Conservation (phyloP, 1,284 basidiomycete genomes). For the Pholiota adiposa region DNA sequence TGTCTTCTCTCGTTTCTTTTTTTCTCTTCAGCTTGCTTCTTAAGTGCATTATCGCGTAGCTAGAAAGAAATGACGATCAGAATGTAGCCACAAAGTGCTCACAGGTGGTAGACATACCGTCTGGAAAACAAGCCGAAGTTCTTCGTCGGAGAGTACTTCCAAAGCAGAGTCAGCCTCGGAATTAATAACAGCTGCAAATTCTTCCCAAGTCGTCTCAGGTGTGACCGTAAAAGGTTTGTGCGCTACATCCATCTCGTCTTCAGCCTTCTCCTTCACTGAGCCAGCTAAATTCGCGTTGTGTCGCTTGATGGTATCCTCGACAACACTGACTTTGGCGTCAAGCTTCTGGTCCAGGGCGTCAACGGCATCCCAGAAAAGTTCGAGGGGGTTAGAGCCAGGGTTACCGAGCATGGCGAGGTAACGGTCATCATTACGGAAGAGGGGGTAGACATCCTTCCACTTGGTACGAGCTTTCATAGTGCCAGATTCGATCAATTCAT, state of each 20-base stretch:
- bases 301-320: slow-evolving; percentile 63
- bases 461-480: slow-evolving; percentile 83
- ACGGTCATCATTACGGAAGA: slow-evolving; percentile 78
- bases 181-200: slow-evolving; percentile 64
- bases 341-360: slow-evolving; percentile 87
- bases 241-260: slow-evolving; percentile 35
- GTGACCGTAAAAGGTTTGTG: slow-evolving; percentile 53
- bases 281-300: slow-evolving; percentile 41
- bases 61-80: slow-evolving; percentile 32
- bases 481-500: slow-evolving; percentile 67
- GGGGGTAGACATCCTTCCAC: slow-evolving; percentile 89
- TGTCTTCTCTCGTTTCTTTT: slow-evolving; percentile 82
- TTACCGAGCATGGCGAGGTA: slow-evolving; percentile 88
- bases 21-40: slow-evolving; percentile 80
- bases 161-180: slow-evolving; percentile 52
- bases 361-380: slow-evolving; percentile 94
- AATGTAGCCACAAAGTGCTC: background rate
- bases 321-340: slow-evolving; percentile 71
- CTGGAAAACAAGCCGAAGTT: slow-evolving; percentile 64
- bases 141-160: slow-evolving; percentile 52
- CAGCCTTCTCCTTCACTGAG: slow-evolving; percentile 31
- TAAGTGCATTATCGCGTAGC: slow-evolving; percentile 74
- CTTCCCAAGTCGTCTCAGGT: slow-evolving; percentile 62
- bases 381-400: slow-evolving; percentile 92
- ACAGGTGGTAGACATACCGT: slow-evolving; percentile 54